Conservation (phyloP, 345 rosid species). For the Physaria fendleri region DNA sequence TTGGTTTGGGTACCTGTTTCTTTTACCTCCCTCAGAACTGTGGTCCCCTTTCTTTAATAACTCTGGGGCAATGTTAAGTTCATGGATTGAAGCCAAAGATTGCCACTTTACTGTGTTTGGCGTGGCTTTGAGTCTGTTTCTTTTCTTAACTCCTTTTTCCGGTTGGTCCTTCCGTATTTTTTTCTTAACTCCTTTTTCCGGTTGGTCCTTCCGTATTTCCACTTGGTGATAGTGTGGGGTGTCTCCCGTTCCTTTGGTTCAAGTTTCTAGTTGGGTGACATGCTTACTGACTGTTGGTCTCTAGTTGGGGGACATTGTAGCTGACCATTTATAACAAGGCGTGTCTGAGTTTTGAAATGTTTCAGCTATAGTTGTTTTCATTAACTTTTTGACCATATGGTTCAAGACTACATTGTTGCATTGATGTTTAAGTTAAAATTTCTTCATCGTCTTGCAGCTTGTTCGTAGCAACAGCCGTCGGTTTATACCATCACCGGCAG, state of each 20-base stretch:
- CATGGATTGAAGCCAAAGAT: not conserved
- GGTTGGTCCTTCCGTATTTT: too few species aligned
- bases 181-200: not conserved
- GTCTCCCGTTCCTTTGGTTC: not conserved
- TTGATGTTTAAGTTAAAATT: not conserved
- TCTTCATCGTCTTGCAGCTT: constrained; percentile 50
- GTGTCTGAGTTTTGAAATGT: not conserved
- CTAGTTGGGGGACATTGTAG: not conserved
- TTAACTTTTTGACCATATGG: not conserved
- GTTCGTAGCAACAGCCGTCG: constrained; percentile 94
- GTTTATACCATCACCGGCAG: constrained; percentile 84
- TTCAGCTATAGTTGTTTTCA: not conserved
- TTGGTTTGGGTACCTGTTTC: not conserved
- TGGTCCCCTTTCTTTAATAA: not conserved
- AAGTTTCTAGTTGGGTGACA: not conserved
- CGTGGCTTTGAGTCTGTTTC: not conserved
- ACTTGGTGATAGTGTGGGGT: not conserved
- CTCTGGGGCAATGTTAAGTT: not conserved
- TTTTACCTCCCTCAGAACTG: not conserved
- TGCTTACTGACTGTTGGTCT: not conserved
- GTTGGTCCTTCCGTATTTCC: constrained; percentile 4
- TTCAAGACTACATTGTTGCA: not conserved
- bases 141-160: not conserved
- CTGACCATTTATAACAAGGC: not conserved
- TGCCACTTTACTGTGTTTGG: not conserved